A percentile compares a stretch with the other conserved stretches of the same genome.
Conservation (phyloP, 805 yeast genomes). For the Candida sphagnicola region DNA sequence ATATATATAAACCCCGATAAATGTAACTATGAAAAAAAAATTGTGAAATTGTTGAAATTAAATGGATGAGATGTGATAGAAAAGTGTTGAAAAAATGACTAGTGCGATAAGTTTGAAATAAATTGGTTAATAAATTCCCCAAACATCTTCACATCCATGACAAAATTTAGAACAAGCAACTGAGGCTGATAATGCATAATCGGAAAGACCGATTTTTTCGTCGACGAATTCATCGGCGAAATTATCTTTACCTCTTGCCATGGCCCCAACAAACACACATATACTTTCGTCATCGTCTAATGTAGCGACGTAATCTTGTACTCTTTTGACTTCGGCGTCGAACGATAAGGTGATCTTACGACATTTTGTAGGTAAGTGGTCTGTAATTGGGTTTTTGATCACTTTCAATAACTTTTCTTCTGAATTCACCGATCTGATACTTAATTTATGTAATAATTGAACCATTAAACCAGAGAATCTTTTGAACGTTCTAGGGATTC, state of each 20-base stretch:
- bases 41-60: background rate
- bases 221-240: constrained; percentile 97
- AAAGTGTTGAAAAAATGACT: background rate
- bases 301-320: constrained; percentile 79
- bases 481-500: constrained; percentile 97
- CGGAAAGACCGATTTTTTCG: constrained; percentile 92
- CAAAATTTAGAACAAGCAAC: constrained; percentile 98
- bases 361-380: constrained; percentile 94
- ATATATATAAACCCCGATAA: background rate
- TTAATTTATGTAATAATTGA: constrained; percentile 85
- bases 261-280: constrained; percentile 98
- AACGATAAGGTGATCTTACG: constrained; percentile 88
- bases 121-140: constrained; percentile 62
- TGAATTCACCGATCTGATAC: constrained; percentile 91
- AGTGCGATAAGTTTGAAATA: too few relatives aligned
- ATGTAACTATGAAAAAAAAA: background rate
- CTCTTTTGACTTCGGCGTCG: constrained; percentile 84
- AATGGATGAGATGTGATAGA: background rate
- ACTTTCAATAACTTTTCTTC: constrained; percentile 92
- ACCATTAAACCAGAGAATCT: constrained; percentile 98
- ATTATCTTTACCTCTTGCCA: constrained; percentile 97
- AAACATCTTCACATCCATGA: constrained; percentile 98
- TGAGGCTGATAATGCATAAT: constrained; percentile 93
- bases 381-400: constrained; percentile 95
- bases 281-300: constrained; percentile 87